phyloP scores from a whole-genome alignment of 495 filamentous ascomycete species.

The Talaromyces stipitatus region DNA sequence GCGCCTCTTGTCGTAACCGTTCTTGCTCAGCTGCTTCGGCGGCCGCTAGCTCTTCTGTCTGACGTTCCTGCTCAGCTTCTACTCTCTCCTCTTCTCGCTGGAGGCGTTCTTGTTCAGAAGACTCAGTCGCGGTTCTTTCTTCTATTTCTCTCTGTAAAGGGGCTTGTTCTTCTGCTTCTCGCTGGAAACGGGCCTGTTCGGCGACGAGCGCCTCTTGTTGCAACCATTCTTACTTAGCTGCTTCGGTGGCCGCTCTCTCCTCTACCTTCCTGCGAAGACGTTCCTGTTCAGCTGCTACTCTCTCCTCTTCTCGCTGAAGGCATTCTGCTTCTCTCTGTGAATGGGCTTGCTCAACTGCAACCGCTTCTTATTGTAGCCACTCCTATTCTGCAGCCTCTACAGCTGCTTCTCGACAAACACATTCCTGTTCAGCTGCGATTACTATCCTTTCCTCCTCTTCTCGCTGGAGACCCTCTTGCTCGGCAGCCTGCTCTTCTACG shows the following conservation, averaged over 20 bases:
- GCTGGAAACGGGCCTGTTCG: too few relatives aligned
- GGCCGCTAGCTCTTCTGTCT: not conserved
- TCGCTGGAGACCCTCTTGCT: not conserved
- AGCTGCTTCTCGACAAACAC: not conserved
- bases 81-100: not conserved
- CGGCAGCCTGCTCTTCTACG: too few relatives aligned
- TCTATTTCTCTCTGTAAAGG: too few relatives aligned
- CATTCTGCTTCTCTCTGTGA: not conserved
- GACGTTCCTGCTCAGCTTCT: not conserved
- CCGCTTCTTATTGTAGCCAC: not conserved
- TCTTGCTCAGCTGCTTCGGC: not conserved
- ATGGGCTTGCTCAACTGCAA: not conserved
- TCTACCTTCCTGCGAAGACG: not conserved
- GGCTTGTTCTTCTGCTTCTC: too few relatives aligned
- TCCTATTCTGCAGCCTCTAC: not conserved
- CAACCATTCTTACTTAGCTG: too few relatives aligned
- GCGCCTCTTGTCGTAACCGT: not conserved
- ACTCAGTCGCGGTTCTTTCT: too few relatives aligned
- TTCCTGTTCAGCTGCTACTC: not conserved
- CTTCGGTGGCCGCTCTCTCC: not conserved
- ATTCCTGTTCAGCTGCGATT: not conserved
- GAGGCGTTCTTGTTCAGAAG: not conserved
- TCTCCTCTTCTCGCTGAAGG: not conserved
- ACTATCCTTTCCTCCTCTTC: not conserved
- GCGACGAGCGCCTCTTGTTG: too few relatives aligned